Evolutionary conservation across 1,139 yeast genomes (phyloP).

Genomic region (Saccharomycopsis hybrid): DNA sequence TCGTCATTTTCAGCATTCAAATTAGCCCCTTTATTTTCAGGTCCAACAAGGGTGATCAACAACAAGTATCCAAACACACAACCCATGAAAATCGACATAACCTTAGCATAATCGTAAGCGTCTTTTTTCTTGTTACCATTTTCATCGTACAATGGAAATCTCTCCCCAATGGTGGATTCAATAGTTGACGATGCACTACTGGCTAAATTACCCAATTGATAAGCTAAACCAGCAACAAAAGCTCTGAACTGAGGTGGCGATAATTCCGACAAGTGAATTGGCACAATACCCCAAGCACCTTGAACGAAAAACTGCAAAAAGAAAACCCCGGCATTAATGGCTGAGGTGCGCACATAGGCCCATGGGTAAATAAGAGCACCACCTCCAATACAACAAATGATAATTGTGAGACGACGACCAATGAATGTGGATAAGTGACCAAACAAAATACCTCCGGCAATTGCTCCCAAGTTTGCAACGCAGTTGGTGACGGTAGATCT

Average conservation of each 20-base stretch:
- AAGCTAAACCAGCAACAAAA: constrained; percentile 67
- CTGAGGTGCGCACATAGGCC: constrained; percentile 53
- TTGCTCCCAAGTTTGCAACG: constrained; percentile 67
- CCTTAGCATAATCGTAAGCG: constrained; percentile 49
- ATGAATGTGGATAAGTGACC: constrained; percentile 56
- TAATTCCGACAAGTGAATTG: constrained; percentile 69
- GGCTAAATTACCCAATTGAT: constrained; percentile 79
- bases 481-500: constrained; percentile 60
- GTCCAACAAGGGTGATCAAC: constrained; percentile 58
- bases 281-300: constrained; percentile 87
- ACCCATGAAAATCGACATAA: constrained; percentile 80
- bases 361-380: constrained; percentile 62
- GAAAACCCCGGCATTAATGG: constrained; percentile 71
- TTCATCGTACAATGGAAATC: constrained; percentile 45
- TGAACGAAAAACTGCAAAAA: constrained; percentile 77
- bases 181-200: constrained; percentile 82
- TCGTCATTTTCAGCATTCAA: constrained; percentile 17
- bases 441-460: constrained; percentile 54
- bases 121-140: constrained; percentile 28
- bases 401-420: constrained; percentile 55
- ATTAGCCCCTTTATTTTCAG: constrained; percentile 50
- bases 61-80: constrained; percentile 64
- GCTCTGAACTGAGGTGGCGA: constrained; percentile 75
- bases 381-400: constrained; percentile 58
- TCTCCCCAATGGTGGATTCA: constrained; percentile 66